A percentile compares a stretch with the other conserved stretches of the same genome.
Conservation (phyloP, 306 rosid genomes). For the Rosa persica region DNA sequence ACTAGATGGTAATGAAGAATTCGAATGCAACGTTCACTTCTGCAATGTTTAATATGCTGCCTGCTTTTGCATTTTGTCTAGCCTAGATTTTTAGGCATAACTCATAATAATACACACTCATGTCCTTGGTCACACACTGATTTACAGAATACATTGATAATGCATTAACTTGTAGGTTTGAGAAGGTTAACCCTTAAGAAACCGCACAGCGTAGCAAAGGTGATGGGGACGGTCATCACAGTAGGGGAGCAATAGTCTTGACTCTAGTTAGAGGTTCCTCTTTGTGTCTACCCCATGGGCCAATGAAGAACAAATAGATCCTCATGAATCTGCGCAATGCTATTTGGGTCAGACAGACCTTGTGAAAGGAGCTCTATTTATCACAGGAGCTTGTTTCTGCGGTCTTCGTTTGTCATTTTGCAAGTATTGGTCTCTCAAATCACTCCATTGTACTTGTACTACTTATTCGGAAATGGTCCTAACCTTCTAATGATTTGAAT, state of each 20-base stretch:
- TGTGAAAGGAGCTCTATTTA: slow-evolving; percentile 35
- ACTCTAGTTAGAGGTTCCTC: slow-evolving; percentile 28
- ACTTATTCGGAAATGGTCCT: not conserved
- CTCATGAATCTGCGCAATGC: not conserved
- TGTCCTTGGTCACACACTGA: not conserved
- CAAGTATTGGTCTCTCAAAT: slow-evolving; percentile 25
- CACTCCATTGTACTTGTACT: not conserved
- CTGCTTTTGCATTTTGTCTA: slow-evolving; percentile 37
- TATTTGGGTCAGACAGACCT: not conserved
- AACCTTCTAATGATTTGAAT: not conserved
- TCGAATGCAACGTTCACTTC: slow-evolving; percentile 39
- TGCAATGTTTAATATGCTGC: slow-evolving; percentile 39
- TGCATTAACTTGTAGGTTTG: slow-evolving; percentile 12
- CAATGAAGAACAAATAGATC: not conserved
- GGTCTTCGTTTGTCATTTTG: slow-evolving; percentile 44
- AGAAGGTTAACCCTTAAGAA: slow-evolving; percentile 20
- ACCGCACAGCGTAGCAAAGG: slow-evolving; percentile 20
- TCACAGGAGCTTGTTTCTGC: slow-evolving; percentile 33
- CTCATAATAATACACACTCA: not conserved
- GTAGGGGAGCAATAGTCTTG: slow-evolving; percentile 42
- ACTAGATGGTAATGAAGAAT: slow-evolving; percentile 23
- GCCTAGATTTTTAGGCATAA: slow-evolving; percentile 37
- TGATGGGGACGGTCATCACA: slow-evolving; percentile 29
- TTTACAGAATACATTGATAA: not conserved
- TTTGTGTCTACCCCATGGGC: slow-evolving; percentile 32